Base-by-base conservation (phyloP, 495 filamentous ascomycete species). In the Podospora conica region DNA sequence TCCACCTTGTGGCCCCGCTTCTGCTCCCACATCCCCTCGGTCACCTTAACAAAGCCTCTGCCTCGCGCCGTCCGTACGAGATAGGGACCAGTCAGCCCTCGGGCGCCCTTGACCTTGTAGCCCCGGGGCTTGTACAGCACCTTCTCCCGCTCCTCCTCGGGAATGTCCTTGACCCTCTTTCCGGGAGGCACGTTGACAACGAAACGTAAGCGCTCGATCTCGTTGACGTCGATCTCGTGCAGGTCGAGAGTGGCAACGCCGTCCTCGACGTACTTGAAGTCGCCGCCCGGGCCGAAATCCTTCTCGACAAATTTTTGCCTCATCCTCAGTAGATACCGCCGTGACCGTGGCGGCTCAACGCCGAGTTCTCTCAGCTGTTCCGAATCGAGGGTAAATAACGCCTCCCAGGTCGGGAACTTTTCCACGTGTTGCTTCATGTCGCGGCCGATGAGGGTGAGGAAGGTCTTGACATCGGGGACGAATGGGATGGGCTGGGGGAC, bases 361-460 rank as follows among this genome's bases (percentile, higher is more conserved):
- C 95, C 95, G 6, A 93, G 81, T 63, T 93, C 88, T 53, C 87
- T 84, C 64, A 98, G 83, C 74, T 98, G 89, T 24, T 80, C 67
- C 1, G 90, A 91, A n/a, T 82, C 86, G 57, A 93, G 78, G 18
- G 85, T 82, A 81, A 98, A 98, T 23, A 98, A 84, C 9, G 89
- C 84, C 24, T 93, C 90, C 95, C 95, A 98, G 28, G 88, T 88
- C 5, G 89, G 86, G 67, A 98, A 89, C 74, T 98, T 91, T 73
- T 87, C 78, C 11, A 88, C 85, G 77, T 97, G 91, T 68, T 90
- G 85, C 60, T 83, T 85, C 69, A 96, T 85, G 68, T 87, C 86
- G 65, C 95, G 95, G 72, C 95, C 95, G 79, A 98, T 98, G 29
- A 96, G 77, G 7, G 84, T 90, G 65, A 98, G 90, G 80, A 98